These are phyloP conservation scores for Phaeosphaeria sp. DNA, from an alignment of 2,329 filamentous ascomycete species.

Conservation along the genomic window DNA sequence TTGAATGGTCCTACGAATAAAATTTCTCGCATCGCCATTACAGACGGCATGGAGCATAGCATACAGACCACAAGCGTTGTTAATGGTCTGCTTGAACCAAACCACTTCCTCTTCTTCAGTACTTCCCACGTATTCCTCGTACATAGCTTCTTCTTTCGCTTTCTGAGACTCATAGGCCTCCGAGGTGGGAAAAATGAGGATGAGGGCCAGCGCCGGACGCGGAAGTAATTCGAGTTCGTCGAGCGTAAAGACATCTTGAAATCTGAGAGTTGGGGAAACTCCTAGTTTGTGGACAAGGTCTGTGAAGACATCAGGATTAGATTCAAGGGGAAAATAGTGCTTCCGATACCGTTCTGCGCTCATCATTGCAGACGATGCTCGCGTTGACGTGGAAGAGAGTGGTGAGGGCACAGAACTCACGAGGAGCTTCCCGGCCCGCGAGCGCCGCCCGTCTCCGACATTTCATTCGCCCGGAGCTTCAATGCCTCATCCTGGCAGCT, in stretches of 20 bases:
- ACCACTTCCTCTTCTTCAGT: slow-evolving; percentile 71
- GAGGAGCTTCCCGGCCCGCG: no score
- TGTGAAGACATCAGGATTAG: slow-evolving; percentile 90
- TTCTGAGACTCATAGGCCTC: slow-evolving; percentile 75
- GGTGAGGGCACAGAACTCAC: no score
- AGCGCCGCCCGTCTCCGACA: no score
- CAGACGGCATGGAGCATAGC: slow-evolving; percentile 81
- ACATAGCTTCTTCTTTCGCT: slow-evolving; percentile 72
- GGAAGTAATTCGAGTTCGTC: slow-evolving; percentile 83
- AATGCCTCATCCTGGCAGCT: no score
- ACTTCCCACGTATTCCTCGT: slow-evolving; percentile 29
- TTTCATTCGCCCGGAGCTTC: no score
- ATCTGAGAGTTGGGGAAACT: slow-evolving; percentile 70
- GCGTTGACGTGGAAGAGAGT: no score
- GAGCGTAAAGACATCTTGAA: slow-evolving; percentile 92
- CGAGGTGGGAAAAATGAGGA: slow-evolving; percentile 87
- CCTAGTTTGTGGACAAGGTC: slow-evolving; percentile 82
- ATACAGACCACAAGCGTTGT: slow-evolving; percentile 91
- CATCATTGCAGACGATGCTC: no score
- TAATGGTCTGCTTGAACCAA: slow-evolving; percentile 94
- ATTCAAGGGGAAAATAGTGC: slow-evolving; percentile 55
- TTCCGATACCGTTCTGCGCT: no score
- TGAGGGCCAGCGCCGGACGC: slow-evolving; percentile 82
- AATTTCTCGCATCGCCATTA: slow-evolving; percentile 57
- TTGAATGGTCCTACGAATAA: no score